A percentile compares a stretch with the other conserved stretches of the same genome.
phyloP scores from a whole-genome alignment of 2,329 filamentous ascomycete species.

The Paramyrothecium roridum region DNA sequence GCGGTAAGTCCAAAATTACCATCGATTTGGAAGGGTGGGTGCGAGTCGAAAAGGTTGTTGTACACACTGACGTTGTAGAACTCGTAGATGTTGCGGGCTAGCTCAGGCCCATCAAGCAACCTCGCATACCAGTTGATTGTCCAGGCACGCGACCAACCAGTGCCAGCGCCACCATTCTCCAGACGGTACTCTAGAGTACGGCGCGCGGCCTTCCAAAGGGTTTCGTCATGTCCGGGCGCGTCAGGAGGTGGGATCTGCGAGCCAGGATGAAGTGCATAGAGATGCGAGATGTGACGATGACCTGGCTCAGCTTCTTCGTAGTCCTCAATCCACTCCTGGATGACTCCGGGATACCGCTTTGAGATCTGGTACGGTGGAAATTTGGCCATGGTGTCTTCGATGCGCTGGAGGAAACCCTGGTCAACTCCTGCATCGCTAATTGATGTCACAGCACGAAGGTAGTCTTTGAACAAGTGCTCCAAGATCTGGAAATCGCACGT shows the following conservation, averaged over 20 bases:
- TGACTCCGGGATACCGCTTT: not conserved
- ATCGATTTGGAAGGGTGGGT: not conserved
- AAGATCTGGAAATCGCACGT: too few species aligned
- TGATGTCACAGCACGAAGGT: too few species aligned
- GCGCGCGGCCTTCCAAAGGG: not conserved
- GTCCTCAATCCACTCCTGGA: conserved; percentile 5
- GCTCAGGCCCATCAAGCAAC: too few species aligned
- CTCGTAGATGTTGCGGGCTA: not conserved
- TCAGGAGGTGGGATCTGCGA: not conserved
- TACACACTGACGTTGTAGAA: not conserved
- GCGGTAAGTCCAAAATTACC: too few species aligned
- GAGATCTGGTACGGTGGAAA: too few species aligned
- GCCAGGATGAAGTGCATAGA: conserved; percentile 2
- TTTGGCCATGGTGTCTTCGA: too few species aligned
- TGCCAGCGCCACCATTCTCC: not conserved
- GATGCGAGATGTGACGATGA: conserved; percentile 5
- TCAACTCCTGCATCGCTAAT: too few species aligned
- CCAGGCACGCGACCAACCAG: too few species aligned
- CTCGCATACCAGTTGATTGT: too few species aligned
- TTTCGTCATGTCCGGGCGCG: not conserved
- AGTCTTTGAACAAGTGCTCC: too few species aligned
- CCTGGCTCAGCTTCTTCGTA: conserved; percentile 6
- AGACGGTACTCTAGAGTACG: not conserved
- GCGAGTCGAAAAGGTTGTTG: not conserved
- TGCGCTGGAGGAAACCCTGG: too few species aligned